Conservation (phyloP, 2,329 filamentous ascomycete genomes). For the Aspergillus proliferans region DNA sequence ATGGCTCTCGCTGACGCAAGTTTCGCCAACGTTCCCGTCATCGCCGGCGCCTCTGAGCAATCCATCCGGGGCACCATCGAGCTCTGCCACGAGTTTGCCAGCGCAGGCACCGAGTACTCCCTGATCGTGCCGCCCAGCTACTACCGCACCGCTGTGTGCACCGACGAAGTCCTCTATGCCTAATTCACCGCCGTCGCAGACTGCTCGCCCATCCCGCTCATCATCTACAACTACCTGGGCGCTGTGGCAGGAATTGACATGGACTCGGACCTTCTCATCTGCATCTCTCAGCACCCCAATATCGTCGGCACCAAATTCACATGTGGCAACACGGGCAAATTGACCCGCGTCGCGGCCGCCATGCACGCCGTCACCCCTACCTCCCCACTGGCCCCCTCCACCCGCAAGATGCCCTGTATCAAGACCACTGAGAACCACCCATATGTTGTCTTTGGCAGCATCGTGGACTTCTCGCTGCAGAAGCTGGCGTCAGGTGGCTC, state of each 20-base stretch:
- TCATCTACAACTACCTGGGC: slow-evolving; percentile 41
- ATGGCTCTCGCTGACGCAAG: slow-evolving; percentile 31
- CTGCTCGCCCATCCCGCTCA: slow-evolving; percentile 31
- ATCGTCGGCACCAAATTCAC: slow-evolving; percentile 32
- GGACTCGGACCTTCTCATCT: slow-evolving; percentile 30
- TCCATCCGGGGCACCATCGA: slow-evolving; percentile 38
- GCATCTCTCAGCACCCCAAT: slow-evolving; percentile 22
- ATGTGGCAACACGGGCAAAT: slow-evolving; percentile 23
- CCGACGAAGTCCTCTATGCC: slow-evolving; percentile 30
- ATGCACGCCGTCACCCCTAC: neutral
- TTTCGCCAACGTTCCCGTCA: slow-evolving; percentile 32
- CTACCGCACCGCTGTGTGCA: slow-evolving; percentile 33
- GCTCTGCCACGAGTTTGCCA: slow-evolving; percentile 33
- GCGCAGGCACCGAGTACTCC: slow-evolving; percentile 35
- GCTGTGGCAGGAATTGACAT: slow-evolving; percentile 38
- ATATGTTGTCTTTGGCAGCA: slow-evolving; percentile 83
- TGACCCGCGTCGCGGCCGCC: slow-evolving; percentile 20
- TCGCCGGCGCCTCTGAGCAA: slow-evolving; percentile 36
- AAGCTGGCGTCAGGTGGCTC: slow-evolving; percentile 73
- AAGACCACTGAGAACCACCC: slow-evolving; percentile 2
- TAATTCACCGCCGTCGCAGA: slow-evolving; percentile 34
- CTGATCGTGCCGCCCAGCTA: slow-evolving; percentile 38
- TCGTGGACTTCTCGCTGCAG: slow-evolving; percentile 82
- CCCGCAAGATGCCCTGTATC: neutral
- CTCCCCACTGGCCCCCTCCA: neutral